Percentiles rank a stretch among this genome's conserved stretches.
Conservation (phyloP, 495 filamentous ascomycete species). For the Penicillium flavigenum region DNA sequence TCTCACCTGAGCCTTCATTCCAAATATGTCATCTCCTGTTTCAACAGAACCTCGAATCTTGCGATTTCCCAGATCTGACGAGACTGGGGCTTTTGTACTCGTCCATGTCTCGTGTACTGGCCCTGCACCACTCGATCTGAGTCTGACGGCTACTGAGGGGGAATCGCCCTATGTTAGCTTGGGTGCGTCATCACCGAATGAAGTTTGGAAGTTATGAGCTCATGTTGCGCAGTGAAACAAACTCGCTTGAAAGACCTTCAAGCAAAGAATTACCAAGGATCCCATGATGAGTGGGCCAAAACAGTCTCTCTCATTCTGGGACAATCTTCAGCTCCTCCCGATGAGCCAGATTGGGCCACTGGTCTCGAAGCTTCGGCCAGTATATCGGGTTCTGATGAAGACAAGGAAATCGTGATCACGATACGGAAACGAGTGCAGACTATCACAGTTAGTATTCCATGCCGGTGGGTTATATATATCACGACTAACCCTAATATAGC, state of each 20-base stretch:
- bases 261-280: conserved; percentile 54
- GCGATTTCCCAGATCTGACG: conserved; percentile 55
- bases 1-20: background rate
- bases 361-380: conserved; percentile 41
- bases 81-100: conserved; percentile 55
- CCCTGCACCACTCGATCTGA: conserved; percentile 54
- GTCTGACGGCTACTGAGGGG: conserved; percentile 68
- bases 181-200: conserved; percentile 41
- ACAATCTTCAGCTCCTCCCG: conserved; percentile 16
- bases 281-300: conserved; percentile 56
- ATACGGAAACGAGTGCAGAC: conserved; percentile 56
- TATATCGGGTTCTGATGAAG: conserved; percentile 30
- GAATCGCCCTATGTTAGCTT: conserved; percentile 56
- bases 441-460: conserved; percentile 50
- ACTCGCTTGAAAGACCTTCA: conserved; percentile 44
- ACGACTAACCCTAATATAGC: conserved; percentile 39
- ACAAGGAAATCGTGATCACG: conserved; percentile 47
- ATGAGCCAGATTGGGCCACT: conserved; percentile 14
- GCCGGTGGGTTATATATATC: background rate
- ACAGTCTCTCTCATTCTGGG: conserved; percentile 44
- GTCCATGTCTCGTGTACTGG: conserved; percentile 53
- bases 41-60: conserved; percentile 42
- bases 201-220: conserved; percentile 12
- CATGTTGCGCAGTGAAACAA: conserved; percentile 47
- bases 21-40: background rate